Evolutionary conservation across 2,329 filamentous ascomycete species (phyloP).

Genomic region (Aspergillus sp.): DNA sequence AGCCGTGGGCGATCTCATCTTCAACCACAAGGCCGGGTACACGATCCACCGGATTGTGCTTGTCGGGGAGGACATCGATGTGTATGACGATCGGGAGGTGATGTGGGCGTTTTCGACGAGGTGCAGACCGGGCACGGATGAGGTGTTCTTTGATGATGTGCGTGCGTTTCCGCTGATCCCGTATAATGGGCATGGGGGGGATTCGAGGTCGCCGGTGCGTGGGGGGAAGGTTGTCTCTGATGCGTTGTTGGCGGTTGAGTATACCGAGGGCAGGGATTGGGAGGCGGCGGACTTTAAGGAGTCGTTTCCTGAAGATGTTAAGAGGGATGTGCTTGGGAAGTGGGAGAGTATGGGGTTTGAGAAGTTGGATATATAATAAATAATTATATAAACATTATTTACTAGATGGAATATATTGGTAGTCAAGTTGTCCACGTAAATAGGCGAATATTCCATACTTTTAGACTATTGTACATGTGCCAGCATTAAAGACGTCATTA

Average conservation of each 20-base stretch:
- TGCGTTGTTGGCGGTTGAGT: constrained; percentile 45
- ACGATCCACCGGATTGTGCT: constrained; percentile 48
- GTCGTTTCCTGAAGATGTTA: constrained; percentile 42
- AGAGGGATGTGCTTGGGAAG: constrained; percentile 39
- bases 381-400: too few species aligned
- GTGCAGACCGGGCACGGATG: constrained; percentile 47
- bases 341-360: constrained; percentile 36
- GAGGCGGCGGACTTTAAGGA: constrained; percentile 32
- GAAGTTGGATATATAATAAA: not conserved
- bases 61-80: constrained; percentile 52
- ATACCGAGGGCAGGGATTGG: constrained; percentile 37
- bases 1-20: constrained; percentile 45
- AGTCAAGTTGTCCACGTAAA: too few species aligned
- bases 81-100: constrained; percentile 47
- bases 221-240: constrained; percentile 52
- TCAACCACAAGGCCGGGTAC: constrained; percentile 43
- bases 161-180: constrained; percentile 47
- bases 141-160: constrained; percentile 48
- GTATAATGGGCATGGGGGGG: constrained; percentile 48
- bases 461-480: too few species aligned
- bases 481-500: too few species aligned
- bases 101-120: constrained; percentile 52
- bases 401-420: too few species aligned
- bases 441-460: too few species aligned
- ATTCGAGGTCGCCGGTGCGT: constrained; percentile 21